Evolutionary conservation across 2,329 filamentous ascomycete species (phyloP).

Genomic region (Clarireedia homoeocarpa): DNA sequence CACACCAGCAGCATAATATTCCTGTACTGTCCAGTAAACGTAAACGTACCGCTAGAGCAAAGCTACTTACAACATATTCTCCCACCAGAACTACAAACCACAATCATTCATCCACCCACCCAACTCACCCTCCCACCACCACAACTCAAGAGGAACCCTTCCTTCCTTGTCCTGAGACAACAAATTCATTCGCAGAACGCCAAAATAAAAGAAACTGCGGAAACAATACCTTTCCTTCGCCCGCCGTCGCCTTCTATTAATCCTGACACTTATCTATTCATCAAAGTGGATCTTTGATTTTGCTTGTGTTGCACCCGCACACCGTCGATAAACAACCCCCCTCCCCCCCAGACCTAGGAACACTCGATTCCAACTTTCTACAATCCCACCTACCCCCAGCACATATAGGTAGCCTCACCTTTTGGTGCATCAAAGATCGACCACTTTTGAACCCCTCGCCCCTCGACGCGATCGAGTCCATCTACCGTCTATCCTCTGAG

Average conservation of each 20-base stretch:
- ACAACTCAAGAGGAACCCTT: too few relatives aligned
- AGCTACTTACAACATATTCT: too few relatives aligned
- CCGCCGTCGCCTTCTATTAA: not conserved
- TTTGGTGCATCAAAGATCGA: constrained; percentile 15
- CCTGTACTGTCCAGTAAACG: too few relatives aligned
- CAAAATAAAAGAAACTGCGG: too few relatives aligned
- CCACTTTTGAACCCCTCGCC: constrained; percentile 9
- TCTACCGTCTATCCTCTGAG: constrained; percentile 10
- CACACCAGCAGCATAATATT: too few relatives aligned
- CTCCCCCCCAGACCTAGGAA: not conserved
- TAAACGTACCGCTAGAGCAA: too few relatives aligned
- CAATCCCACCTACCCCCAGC: constrained; percentile 18
- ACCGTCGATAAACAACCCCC: constrained; percentile 4
- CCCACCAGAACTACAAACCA: too few relatives aligned
- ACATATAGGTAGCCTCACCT: constrained; percentile 19
- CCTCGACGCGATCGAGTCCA: constrained; percentile 21
- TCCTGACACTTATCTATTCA: not conserved
- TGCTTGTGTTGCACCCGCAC: not conserved
- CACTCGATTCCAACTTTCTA: constrained; percentile 6
- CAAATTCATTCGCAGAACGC: too few relatives aligned
- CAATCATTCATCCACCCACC: too few relatives aligned
- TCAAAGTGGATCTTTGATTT: not conserved
- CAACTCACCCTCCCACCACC: too few relatives aligned
- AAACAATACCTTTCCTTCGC: not conserved
- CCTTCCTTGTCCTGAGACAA: too few relatives aligned